These are phyloP conservation scores for Podaxis carcinomalis DNA, from an alignment of 768 basidiomycete species.

Conservation along the genomic window DNA sequence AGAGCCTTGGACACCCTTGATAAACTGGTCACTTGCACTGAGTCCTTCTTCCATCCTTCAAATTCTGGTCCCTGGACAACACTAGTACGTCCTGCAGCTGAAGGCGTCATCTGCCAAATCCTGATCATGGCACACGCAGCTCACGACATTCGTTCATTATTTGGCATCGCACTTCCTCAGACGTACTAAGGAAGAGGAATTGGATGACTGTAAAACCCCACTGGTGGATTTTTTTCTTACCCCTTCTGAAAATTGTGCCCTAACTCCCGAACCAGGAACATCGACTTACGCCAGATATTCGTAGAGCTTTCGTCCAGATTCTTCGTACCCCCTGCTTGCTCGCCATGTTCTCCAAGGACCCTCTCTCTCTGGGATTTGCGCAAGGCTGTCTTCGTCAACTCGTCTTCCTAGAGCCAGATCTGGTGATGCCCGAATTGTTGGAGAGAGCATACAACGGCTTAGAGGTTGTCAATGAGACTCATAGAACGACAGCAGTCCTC, in stretches of 20 bases:
- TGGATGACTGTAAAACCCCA: conserved; percentile 75
- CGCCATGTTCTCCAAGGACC: conserved; percentile 88
- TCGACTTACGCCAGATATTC: conserved; percentile 77
- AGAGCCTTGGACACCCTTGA: conserved; percentile 86
- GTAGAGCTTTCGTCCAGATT: conserved; percentile 74
- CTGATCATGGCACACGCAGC: conserved; percentile 28
- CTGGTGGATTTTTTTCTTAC: conserved; percentile 34
- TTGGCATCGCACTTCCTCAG: conserved; percentile 74
- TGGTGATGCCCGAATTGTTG: conserved; percentile 88
- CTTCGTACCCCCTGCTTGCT: conserved; percentile 85
- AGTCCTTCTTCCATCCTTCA: conserved; percentile 94
- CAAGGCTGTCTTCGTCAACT: conserved; percentile 76
- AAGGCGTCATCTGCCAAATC: not conserved
- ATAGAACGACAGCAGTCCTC: conserved; percentile 87
- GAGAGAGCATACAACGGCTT: conserved; percentile 89
- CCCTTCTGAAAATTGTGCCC: not conserved
- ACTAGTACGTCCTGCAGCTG: conserved; percentile 33
- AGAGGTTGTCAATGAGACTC: conserved; percentile 94
- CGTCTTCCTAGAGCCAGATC: conserved; percentile 73
- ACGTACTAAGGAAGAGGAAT: conserved; percentile 76
- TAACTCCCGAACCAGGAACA: conserved; percentile 41
- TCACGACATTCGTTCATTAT: conserved; percentile 69
- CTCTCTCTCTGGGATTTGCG: conserved; percentile 73
- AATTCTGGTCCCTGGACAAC: conserved; percentile 85
- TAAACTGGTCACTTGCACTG: conserved; percentile 85